Conservation (phyloP, 2,329 filamentous ascomycete species). For the Claviceps spartinae region DNA sequence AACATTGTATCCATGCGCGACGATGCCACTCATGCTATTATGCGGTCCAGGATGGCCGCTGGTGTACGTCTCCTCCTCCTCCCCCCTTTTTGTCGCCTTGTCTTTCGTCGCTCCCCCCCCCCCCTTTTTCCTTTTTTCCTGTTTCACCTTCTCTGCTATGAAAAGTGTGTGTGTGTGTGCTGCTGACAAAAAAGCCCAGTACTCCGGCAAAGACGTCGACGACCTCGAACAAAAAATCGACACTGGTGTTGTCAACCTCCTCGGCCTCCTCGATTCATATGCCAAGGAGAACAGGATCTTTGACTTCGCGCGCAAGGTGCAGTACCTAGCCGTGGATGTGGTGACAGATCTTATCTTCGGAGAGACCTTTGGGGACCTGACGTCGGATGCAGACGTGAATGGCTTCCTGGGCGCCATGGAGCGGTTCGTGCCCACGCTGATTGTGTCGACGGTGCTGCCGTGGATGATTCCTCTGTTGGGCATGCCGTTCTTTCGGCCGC, state of each 20-base stretch:
- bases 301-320: slow-evolving; percentile 28
- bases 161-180: too few relatives aligned
- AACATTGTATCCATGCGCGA: slow-evolving; percentile 37
- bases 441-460: slow-evolving; percentile 9
- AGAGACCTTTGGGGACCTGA: slow-evolving; percentile 33
- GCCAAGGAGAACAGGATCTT: slow-evolving; percentile 4
- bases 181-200: slow-evolving; percentile 17
- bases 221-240: slow-evolving; percentile 30
- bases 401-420: slow-evolving; percentile 32
- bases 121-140: background rate
- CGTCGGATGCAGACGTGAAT: slow-evolving; percentile 32
- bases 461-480: slow-evolving; percentile 21
- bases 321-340: slow-evolving; percentile 42
- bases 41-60: slow-evolving; percentile 34
- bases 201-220: slow-evolving; percentile 35
- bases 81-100: background rate
- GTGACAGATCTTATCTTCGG: slow-evolving; percentile 41
- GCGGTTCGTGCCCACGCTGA: slow-evolving; percentile 10
- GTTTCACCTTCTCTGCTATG: slow-evolving; percentile 8
- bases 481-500: slow-evolving; percentile 24
- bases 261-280: slow-evolving; percentile 8
- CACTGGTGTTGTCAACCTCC: slow-evolving; percentile 6
- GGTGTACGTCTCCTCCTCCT: slow-evolving; percentile 22
- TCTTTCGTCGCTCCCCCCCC: background rate
- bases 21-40: slow-evolving; percentile 26